phyloP scores from a whole-genome alignment of 1,139 yeast species.

The Schwanniomyces etchellsii region DNA sequence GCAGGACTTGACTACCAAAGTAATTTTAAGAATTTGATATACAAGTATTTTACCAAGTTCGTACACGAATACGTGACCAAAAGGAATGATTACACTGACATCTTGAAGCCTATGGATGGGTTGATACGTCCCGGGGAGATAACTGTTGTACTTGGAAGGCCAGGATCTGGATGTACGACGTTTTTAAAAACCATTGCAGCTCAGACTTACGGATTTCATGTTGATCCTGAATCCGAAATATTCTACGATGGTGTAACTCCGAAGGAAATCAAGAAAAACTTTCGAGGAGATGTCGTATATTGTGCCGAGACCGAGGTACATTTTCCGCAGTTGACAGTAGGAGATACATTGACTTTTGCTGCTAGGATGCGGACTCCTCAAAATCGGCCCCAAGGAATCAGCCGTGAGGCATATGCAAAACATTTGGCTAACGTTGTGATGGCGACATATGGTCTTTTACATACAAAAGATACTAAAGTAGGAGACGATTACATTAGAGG shows the following conservation, averaged over 20 bases:
- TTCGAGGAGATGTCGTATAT: slow-evolving; percentile 51
- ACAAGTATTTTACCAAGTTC: slow-evolving; percentile 7
- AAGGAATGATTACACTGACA: slow-evolving; percentile 35
- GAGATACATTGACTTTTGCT: slow-evolving; percentile 63
- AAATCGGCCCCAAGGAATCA: slow-evolving; percentile 48
- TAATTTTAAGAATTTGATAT: slow-evolving; percentile 7
- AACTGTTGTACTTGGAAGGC: slow-evolving; percentile 74
- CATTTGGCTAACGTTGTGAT: slow-evolving; percentile 62
- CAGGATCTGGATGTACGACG: slow-evolving; percentile 85
- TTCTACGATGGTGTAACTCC: slow-evolving; percentile 29
- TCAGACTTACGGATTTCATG: slow-evolving; percentile 65
- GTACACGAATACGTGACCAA: slow-evolving; percentile 2
- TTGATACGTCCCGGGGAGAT: slow-evolving; percentile 65
- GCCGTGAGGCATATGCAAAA: slow-evolving; percentile 52
- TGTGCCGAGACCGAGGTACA: slow-evolving; percentile 69
- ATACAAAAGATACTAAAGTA: slow-evolving; percentile 64
- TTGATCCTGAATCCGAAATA: slow-evolving; percentile 44
- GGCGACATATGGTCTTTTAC: slow-evolving; percentile 69
- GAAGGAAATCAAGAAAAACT: slow-evolving; percentile 20
- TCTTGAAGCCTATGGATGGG: slow-evolving; percentile 65
- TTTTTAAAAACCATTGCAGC: slow-evolving; percentile 65
- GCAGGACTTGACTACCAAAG: slow-evolving; percentile 14
- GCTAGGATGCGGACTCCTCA: slow-evolving; percentile 61
- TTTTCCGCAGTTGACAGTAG: slow-evolving; percentile 69
- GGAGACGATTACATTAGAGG: slow-evolving; percentile 73